Evolutionary conservation across 1,284 basidiomycete species (phyloP).

Genomic region (Pseudozyma pruni): DNA sequence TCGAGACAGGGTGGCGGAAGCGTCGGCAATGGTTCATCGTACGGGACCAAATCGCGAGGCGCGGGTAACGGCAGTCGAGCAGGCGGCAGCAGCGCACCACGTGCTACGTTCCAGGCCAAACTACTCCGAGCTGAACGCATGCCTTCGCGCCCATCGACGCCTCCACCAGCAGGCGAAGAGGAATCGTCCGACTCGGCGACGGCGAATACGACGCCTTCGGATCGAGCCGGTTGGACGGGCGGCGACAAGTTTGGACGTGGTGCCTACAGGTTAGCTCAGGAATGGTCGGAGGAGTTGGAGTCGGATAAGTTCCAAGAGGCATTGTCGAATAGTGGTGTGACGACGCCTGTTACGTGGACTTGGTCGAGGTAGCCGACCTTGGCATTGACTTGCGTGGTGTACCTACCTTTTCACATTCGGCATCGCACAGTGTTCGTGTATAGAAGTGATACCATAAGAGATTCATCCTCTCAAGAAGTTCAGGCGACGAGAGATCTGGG

Average conservation of each 20-base stretch:
- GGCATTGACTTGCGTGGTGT: too few relatives aligned
- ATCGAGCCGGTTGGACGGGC: conserved; percentile 45
- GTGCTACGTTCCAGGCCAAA: conserved; percentile 47
- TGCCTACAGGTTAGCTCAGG: conserved; percentile 33
- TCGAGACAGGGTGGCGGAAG: conserved; percentile 44
- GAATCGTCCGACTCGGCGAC: conserved; percentile 33
- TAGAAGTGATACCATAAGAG: too few relatives aligned
- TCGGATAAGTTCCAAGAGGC: conserved; percentile 47
- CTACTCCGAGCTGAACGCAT: conserved; percentile 44
- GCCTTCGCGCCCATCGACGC: conserved; percentile 40
- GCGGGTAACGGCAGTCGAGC: conserved; percentile 25
- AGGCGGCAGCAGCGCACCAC: conserved; percentile 28
- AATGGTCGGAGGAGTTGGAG: conserved; percentile 40
- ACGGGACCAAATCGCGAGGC: conserved; percentile 27
- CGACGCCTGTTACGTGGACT: conserved; percentile 47
- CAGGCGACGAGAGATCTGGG: too few relatives aligned
- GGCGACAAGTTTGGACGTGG: conserved; percentile 48
- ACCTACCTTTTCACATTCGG: too few relatives aligned
- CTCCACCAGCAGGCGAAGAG: conserved; percentile 24
- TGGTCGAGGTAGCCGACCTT: conserved; percentile 34
- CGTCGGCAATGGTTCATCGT: conserved; percentile 37
- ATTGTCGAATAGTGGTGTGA: conserved; percentile 41
- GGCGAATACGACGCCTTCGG: conserved; percentile 35
- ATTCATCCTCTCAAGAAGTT: too few relatives aligned
- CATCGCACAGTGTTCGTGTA: too few relatives aligned